A percentile compares a stretch with the other conserved stretches of the same genome.
These are phyloP conservation scores for Spatholobus suberectus DNA, from an alignment of 306 rosid species.

Conservation along the genomic window DNA sequence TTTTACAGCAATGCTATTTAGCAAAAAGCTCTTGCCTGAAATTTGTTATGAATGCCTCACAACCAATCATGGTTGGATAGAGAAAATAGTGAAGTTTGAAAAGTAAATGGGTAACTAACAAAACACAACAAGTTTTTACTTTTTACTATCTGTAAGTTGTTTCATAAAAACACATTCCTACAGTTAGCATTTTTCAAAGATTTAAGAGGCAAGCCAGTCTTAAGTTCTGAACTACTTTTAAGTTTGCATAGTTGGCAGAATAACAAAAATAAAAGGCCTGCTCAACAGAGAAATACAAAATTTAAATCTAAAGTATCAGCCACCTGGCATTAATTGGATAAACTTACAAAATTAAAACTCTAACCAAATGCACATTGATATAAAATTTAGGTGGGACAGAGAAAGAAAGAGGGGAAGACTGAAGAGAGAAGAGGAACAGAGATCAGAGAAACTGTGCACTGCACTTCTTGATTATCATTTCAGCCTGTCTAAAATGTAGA, in stretches of 20 bases:
- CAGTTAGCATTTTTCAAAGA: neutral
- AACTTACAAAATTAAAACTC: neutral
- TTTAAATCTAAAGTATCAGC: neutral
- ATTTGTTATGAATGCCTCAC: constrained; percentile 2
- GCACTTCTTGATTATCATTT: no score
- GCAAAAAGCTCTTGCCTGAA: neutral
- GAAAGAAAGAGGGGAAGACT: no score
- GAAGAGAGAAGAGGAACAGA: no score
- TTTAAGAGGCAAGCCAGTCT: neutral
- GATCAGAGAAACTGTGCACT: no score
- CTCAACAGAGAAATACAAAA: neutral
- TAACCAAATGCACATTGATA: constrained; percentile 19
- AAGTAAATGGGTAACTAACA: neutral
- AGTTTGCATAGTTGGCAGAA: constrained; percentile 6
- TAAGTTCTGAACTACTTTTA: neutral
- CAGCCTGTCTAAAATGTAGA: no score
- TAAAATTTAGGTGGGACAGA: no score
- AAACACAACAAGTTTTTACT: neutral
- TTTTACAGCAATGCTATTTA: neutral
- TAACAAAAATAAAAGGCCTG: neutral
- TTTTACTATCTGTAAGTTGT: neutral
- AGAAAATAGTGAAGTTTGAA: neutral
- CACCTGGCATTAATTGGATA: neutral
- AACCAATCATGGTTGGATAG: neutral
- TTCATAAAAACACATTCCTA: neutral